Evolutionary conservation across 2,329 filamentous ascomycete genomes (phyloP).

Genomic region (Furcasterigmium sp.): DNA sequence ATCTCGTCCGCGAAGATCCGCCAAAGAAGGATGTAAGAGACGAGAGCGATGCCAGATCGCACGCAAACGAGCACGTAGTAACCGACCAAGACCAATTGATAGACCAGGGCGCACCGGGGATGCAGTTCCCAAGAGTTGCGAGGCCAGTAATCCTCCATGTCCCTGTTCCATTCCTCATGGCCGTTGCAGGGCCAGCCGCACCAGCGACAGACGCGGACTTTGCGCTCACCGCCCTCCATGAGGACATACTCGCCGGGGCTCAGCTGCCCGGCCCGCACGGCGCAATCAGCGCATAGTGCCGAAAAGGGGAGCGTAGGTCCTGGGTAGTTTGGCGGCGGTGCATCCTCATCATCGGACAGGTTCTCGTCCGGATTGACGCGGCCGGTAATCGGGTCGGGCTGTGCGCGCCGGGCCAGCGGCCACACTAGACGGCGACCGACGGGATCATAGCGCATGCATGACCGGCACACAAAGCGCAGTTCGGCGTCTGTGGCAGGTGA

Average conservation of each 20-base stretch:
- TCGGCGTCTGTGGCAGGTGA: not conserved
- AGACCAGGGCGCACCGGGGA: not conserved
- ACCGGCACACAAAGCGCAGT: slow-evolving; percentile 4
- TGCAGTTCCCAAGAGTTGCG: slow-evolving; percentile 1
- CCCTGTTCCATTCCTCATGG: not conserved
- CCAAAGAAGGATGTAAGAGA: slow-evolving; percentile 31
- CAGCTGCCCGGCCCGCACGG: slow-evolving; percentile 25
- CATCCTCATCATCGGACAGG: slow-evolving; percentile 2
- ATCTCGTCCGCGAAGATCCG: slow-evolving; percentile 23
- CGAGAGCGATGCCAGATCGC: slow-evolving; percentile 29
- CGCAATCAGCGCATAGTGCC: slow-evolving; percentile 33
- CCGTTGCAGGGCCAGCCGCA: slow-evolving; percentile 29
- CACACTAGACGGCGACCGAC: slow-evolving; percentile 24
- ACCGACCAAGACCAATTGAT: slow-evolving; percentile 21
- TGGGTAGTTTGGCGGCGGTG: slow-evolving; percentile 3
- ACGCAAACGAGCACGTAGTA: slow-evolving; percentile 32
- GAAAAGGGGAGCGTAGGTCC: slow-evolving; percentile 29
- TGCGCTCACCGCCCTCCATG: slow-evolving; percentile 3
- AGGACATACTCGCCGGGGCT: slow-evolving; percentile 4
- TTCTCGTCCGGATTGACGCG: not conserved
- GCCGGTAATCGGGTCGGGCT: not conserved
- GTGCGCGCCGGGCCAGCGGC: not conserved
- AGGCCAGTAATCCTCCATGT: slow-evolving; percentile 1
- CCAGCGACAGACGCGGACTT: slow-evolving; percentile 35
- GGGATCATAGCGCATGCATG: slow-evolving; percentile 13